A percentile compares a stretch with the other conserved stretches of the same genome.
These are phyloP conservation scores for Lotus japonicus DNA, from an alignment of 306 rosid species.

Conservation along the genomic window DNA sequence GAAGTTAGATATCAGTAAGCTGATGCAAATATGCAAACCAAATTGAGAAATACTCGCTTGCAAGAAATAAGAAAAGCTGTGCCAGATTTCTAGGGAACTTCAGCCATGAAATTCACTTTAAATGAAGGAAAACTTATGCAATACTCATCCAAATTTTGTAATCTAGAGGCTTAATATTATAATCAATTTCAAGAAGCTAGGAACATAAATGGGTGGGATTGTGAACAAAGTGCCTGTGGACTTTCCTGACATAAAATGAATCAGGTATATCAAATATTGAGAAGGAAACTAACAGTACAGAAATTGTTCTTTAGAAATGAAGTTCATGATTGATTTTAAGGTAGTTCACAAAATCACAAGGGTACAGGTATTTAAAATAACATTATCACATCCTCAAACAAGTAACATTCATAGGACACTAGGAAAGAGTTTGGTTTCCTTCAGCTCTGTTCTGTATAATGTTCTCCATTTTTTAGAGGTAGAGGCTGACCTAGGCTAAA, in stretches of 20 bases:
- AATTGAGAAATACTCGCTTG: no score
- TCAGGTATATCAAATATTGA: not conserved
- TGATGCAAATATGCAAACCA: not conserved
- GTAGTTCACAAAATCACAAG: not conserved
- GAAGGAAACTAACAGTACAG: not conserved
- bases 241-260: not conserved
- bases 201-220: not conserved
- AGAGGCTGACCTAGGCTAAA: no score
- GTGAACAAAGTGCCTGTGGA: not conserved
- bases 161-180: not conserved
- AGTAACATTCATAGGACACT: not conserved
- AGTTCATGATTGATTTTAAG: not conserved
- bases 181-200: not conserved
- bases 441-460: not conserved
- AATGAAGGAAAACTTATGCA: no score
- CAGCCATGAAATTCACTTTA: no score
- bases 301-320: not conserved
- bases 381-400: not conserved
- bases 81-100: no score
- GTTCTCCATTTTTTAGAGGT: not conserved
- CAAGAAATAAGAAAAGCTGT: not conserved
- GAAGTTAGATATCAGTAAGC: not conserved
- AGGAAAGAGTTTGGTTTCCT: not conserved
- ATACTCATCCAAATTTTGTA: no score
- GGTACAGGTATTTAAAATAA: not conserved